Conservation (phyloP, 805 yeast genomes). For the Metschnikowia chrysomelidarum region DNA sequence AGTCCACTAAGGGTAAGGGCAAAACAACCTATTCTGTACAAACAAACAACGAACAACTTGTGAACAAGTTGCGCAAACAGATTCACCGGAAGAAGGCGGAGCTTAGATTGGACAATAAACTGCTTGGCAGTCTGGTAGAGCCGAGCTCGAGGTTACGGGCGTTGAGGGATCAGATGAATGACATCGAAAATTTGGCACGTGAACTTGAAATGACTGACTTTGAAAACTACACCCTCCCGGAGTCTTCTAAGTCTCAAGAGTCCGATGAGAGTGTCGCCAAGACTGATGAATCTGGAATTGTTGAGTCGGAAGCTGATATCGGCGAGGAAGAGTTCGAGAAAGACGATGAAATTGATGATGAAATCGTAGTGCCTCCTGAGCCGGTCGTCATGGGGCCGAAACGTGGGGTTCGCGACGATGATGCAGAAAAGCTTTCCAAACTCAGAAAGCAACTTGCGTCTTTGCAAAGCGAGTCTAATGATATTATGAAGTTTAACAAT, state of each 20-base stretch:
- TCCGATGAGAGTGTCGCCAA: constrained; percentile 2
- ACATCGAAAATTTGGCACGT: constrained; percentile 78
- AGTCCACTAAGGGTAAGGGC: constrained; percentile 30
- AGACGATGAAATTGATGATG: constrained; percentile 11
- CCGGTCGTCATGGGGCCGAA: constrained; percentile 33
- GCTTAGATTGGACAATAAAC: constrained; percentile 43
- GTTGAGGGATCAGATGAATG: constrained; percentile 80
- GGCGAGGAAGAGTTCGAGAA: constrained; percentile 12
- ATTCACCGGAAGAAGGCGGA: constrained; percentile 48
- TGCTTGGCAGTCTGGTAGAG: constrained; percentile 57
- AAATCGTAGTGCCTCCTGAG: constrained; percentile 18
- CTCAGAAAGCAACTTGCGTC: constrained; percentile 57
- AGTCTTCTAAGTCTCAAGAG: constrained; percentile 10
- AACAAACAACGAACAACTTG: constrained; percentile 35
- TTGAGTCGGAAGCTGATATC: constrained; percentile 19
- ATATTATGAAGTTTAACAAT: constrained; percentile 65
- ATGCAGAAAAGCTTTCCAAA: constrained; percentile 51
- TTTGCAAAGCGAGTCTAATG: constrained; percentile 73
- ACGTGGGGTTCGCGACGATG: constrained; percentile 46
- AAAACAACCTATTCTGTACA: constrained; percentile 38
- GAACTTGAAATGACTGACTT: constrained; percentile 85
- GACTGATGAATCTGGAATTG: constrained; percentile 1
- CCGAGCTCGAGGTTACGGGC: constrained; percentile 75
- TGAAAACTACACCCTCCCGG: constrained; percentile 34
- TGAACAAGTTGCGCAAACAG: constrained; percentile 42